phyloP scores from a whole-genome alignment of 176 grass and related monocot species.

The sorghum (Sorghum bicolor) region DNA sequence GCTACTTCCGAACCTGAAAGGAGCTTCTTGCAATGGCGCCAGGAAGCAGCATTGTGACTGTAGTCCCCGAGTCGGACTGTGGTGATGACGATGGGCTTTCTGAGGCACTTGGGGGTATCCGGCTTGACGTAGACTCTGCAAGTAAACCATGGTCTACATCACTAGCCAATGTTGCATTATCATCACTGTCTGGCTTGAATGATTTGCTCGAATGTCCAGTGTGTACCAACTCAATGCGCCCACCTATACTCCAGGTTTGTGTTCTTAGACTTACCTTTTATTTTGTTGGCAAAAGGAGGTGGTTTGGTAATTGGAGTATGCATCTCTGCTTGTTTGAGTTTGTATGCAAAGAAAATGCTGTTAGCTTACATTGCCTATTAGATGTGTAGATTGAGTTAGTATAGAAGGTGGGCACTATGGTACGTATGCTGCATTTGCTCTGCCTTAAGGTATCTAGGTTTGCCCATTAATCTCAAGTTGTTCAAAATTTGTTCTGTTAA shows the following conservation, averaged over 20 bases:
- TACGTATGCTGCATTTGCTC: neutral
- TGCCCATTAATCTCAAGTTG: slow-evolving; percentile 2
- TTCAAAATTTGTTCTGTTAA: slow-evolving; percentile 8
- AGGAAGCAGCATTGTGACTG: slow-evolving; percentile 47
- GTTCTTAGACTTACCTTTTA: neutral
- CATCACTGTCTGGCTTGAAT: slow-evolving; percentile 49
- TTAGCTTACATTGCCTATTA: neutral
- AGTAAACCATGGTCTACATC: slow-evolving; percentile 41
- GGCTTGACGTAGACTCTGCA: slow-evolving; percentile 35
- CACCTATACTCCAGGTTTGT: slow-evolving; percentile 65
- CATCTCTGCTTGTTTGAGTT: neutral
- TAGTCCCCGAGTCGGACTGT: slow-evolving; percentile 40
- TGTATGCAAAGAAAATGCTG: slow-evolving; percentile 13
- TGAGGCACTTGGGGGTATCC: slow-evolving; percentile 27
- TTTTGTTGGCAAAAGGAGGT: neutral
- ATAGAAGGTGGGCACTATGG: neutral
- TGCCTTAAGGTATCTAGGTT: neutral
- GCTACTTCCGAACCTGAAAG: slow-evolving; percentile 28
- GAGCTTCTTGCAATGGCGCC: slow-evolving; percentile 37
- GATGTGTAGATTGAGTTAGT: neutral
- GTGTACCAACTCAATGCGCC: slow-evolving; percentile 65
- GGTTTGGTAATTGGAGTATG: neutral
- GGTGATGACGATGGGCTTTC: slow-evolving; percentile 43
- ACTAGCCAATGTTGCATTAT: slow-evolving; percentile 38
- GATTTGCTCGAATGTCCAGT: slow-evolving; percentile 65